Evolutionary conservation across 1,284 basidiomycete genomes (phyloP).

Genomic region (Butyriboletus appendiculatus): DNA sequence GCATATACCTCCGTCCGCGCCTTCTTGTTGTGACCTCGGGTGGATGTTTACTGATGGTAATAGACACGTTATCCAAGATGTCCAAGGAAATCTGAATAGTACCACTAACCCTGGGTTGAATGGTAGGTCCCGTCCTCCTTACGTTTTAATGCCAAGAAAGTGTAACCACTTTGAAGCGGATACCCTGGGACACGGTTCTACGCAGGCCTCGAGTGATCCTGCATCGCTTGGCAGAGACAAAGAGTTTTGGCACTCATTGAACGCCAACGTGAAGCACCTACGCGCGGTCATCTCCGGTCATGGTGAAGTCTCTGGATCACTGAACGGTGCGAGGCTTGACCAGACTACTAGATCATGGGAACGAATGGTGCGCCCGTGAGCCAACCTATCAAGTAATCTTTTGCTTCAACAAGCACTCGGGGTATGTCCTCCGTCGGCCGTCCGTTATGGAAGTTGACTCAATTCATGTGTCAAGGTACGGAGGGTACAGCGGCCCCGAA

Average conservation of each 20-base stretch:
- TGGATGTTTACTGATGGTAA: constrained; percentile 1
- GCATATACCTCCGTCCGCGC: constrained; percentile 62
- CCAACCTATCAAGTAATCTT: constrained; percentile 60
- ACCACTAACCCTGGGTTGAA: constrained; percentile 60
- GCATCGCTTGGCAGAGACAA: constrained; percentile 46
- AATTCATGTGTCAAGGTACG: constrained; percentile 46
- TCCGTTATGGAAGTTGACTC: not conserved
- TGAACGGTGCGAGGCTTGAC: not conserved
- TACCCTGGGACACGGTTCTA: constrained; percentile 54
- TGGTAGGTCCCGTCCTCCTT: constrained; percentile 38
- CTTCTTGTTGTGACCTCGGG: not conserved
- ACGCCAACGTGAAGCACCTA: constrained; percentile 59
- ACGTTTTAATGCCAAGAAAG: not conserved
- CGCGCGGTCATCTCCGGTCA: constrained; percentile 68
- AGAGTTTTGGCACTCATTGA: constrained; percentile 63
- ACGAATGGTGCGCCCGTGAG: constrained; percentile 73
- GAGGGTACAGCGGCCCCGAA: constrained; percentile 52
- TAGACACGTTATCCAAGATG: constrained; percentile 52
- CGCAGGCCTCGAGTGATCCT: constrained; percentile 49
- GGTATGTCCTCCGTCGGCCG: constrained; percentile 41
- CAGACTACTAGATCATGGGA: constrained; percentile 60
- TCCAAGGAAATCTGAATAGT: constrained; percentile 52
- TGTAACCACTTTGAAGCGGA: constrained; percentile 45
- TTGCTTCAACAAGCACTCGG: constrained; percentile 73
- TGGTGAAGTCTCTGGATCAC: constrained; percentile 37